Conservation (phyloP, 352 stramenopile genomes). For the Pelagophyceae sp. region DNA sequence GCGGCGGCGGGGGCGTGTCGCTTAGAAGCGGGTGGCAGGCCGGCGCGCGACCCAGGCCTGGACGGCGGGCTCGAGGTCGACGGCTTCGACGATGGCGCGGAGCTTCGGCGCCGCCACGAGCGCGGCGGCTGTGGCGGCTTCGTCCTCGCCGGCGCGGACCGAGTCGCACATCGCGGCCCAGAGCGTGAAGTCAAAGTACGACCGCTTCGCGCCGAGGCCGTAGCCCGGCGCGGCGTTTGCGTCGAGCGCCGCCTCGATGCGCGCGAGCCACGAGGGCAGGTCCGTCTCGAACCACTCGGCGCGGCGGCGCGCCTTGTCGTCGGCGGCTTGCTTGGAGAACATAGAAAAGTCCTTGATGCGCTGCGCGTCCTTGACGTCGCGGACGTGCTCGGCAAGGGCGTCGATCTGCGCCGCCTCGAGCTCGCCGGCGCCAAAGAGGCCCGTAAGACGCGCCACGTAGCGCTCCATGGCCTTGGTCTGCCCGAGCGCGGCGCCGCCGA, state of each 20-base stretch:
- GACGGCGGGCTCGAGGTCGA: constrained; percentile 32
- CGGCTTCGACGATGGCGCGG: constrained; percentile 33
- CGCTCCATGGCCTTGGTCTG: constrained; percentile 47
- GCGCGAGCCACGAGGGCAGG: constrained; percentile 37
- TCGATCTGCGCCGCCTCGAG: constrained; percentile 44
- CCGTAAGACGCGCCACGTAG: constrained; percentile 37
- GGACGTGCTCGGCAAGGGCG: constrained; percentile 44
- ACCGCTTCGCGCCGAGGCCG: constrained; percentile 31
- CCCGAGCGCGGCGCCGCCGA: constrained; percentile 36
- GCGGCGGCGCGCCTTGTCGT: constrained; percentile 32
- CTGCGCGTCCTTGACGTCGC: constrained; percentile 44
- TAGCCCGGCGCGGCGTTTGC: constrained; percentile 26
- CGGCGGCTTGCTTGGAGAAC: constrained; percentile 37
- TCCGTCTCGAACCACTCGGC: constrained; percentile 38
- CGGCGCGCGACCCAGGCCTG: constrained; percentile 34
- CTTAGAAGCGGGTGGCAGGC: constrained; percentile 39
- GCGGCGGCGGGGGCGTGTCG: too few relatives aligned
- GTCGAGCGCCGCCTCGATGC: constrained; percentile 38
- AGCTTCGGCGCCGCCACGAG: constrained; percentile 25
- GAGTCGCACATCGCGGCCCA: constrained; percentile 39
- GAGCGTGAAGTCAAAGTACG: constrained; percentile 38
- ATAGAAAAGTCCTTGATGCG: too few relatives aligned
- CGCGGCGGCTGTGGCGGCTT: constrained; percentile 35
- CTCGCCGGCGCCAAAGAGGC: constrained; percentile 35
- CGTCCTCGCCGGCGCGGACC: constrained; percentile 31